Evolutionary conservation across 306 rosid species (phyloP).

Genomic region (Abrus pulchellus): DNA sequence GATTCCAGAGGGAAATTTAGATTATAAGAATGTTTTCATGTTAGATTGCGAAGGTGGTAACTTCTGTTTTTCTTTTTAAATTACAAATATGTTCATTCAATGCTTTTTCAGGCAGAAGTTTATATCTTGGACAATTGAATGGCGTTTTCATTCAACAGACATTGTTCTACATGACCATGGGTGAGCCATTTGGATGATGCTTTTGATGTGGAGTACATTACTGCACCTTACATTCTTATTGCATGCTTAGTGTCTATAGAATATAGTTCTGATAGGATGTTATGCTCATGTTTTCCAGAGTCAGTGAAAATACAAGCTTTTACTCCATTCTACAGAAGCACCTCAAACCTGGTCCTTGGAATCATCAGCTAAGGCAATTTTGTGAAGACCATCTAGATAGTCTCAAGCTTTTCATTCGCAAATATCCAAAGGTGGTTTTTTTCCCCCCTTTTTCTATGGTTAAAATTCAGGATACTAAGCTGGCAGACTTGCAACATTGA

Average conservation of each 20-base stretch:
- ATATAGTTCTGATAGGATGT: slow-evolving; percentile 34
- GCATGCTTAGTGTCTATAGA: slow-evolving; percentile 28
- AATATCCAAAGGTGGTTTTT: slow-evolving; percentile 73
- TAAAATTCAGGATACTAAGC: slow-evolving; percentile 10
- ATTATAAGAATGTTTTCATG: slow-evolving; percentile 23
- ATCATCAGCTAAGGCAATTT: slow-evolving; percentile 69
- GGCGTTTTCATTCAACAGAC: slow-evolving; percentile 77
- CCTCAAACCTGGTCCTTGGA: slow-evolving; percentile 85
- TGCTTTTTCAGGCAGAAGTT: slow-evolving; percentile 69
- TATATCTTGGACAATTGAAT: slow-evolving; percentile 93
- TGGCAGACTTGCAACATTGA: not conserved
- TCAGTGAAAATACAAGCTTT: slow-evolving; percentile 67
- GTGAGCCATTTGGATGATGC: slow-evolving; percentile 60
- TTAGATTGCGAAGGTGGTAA: slow-evolving; percentile 17
- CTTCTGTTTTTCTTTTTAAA: slow-evolving; percentile 24
- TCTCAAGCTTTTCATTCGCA: slow-evolving; percentile 81
- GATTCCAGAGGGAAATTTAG: not conserved
- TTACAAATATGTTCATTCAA: slow-evolving; percentile 34
- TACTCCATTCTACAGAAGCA: slow-evolving; percentile 69
- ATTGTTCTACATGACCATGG: slow-evolving; percentile 71
- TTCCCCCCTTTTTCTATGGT: slow-evolving; percentile 25
- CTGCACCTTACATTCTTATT: slow-evolving; percentile 14
- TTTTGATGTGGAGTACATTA: not conserved
- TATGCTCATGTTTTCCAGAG: slow-evolving; percentile 59
- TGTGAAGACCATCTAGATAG: slow-evolving; percentile 60